Evolutionary conservation across 352 stramenopile species (phyloP).

Genomic region (Globisporangium ultimum): DNA sequence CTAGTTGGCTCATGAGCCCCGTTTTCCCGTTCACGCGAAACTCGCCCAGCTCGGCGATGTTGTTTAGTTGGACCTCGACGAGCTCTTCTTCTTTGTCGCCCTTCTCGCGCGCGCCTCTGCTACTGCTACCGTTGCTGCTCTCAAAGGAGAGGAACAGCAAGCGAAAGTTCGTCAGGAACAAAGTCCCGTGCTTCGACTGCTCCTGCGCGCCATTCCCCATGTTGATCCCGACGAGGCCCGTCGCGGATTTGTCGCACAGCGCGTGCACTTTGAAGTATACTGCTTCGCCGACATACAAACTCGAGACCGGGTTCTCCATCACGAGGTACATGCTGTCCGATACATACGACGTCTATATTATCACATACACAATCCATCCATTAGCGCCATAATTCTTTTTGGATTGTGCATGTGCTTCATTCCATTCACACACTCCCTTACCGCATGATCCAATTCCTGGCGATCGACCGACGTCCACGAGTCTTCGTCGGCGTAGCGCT

Average conservation of each 20-base stretch:
- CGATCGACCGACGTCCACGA: slow-evolving; percentile 83
- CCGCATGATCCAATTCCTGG: slow-evolving; percentile 74
- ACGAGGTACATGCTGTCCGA: slow-evolving; percentile 82
- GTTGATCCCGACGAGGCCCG: slow-evolving; percentile 30
- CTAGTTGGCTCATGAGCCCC: slow-evolving; percentile 57
- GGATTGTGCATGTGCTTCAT: no score
- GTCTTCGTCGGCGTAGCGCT: slow-evolving; percentile 62
- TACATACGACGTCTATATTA: slow-evolving; percentile 56
- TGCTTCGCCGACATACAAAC: slow-evolving; percentile 55
- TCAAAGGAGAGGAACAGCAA: slow-evolving; percentile 77
- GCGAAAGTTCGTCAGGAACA: slow-evolving; percentile 74
- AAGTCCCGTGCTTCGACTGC: slow-evolving; percentile 46
- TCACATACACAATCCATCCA: slow-evolving; percentile 6
- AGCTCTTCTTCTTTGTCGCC: slow-evolving; percentile 30
- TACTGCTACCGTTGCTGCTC: neutral
- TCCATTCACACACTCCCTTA: slow-evolving; percentile 17
- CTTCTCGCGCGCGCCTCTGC: no score
- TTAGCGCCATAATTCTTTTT: slow-evolving; percentile 7
- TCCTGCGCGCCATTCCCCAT: slow-evolving; percentile 4
- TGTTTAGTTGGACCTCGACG: slow-evolving; percentile 67
- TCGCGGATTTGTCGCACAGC: slow-evolving; percentile 56
- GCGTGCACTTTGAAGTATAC: slow-evolving; percentile 76
- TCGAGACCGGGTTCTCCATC: slow-evolving; percentile 56
- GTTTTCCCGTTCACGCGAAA: slow-evolving; percentile 36
- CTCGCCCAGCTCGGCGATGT: slow-evolving; percentile 75